These are phyloP conservation scores for Poronia punctata DNA, from an alignment of 495 filamentous ascomycete genomes.

Conservation along the genomic window DNA sequence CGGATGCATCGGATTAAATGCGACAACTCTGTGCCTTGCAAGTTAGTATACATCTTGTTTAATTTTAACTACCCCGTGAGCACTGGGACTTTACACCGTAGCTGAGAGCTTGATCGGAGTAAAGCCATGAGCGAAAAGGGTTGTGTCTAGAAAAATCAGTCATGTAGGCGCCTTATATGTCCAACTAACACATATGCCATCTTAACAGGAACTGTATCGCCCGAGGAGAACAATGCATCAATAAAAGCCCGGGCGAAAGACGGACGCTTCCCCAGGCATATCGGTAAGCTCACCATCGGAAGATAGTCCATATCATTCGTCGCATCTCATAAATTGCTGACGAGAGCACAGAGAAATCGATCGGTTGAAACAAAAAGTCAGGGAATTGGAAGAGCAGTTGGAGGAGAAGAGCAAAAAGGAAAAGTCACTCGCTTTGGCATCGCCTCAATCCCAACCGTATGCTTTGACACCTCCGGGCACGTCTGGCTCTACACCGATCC, in stretches of 20 bases:
- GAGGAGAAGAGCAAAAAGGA: constrained; percentile 9
- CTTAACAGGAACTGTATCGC: constrained; percentile 31
- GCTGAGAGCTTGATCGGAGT: too few relatives aligned
- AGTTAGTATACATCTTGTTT: constrained; percentile 6
- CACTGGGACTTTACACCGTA: too few relatives aligned
- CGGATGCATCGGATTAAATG: constrained; percentile 42
- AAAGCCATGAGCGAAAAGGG: too few relatives aligned
- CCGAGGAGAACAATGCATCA: constrained; percentile 33
- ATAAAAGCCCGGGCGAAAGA: constrained; percentile 25
- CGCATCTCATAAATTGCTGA: constrained; percentile 1
- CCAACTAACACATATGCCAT: constrained; percentile 1
- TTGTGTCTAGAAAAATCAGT: too few relatives aligned
- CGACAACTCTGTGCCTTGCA: constrained; percentile 38
- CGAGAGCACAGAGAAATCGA: constrained; percentile 33
- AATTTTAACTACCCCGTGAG: too few relatives aligned
- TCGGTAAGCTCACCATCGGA: constrained; percentile 9
- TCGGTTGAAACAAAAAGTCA: constrained; percentile 27
- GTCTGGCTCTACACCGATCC: constrained; percentile 1
- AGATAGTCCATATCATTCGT: not conserved
- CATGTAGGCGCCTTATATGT: too few relatives aligned
- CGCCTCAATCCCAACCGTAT: not conserved
- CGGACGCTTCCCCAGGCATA: constrained; percentile 32
- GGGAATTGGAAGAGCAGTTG: constrained; percentile 33
- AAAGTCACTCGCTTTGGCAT: not conserved
- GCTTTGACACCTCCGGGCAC: constrained; percentile 10